Conservation (phyloP, 2,329 filamentous ascomycete species). For the Dactylellina leptospora region DNA sequence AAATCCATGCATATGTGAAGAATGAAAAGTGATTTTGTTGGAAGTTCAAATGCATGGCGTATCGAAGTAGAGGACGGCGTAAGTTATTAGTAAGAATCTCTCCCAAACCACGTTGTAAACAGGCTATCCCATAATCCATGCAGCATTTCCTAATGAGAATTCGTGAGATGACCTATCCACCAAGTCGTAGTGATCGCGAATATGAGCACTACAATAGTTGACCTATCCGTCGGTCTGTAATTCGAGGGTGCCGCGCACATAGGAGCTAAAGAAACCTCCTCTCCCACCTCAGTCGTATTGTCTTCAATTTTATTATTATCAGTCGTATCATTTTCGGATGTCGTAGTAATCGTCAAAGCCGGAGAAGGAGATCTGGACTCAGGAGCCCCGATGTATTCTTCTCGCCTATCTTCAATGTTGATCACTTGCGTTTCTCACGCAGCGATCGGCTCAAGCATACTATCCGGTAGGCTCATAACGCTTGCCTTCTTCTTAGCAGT, state of each 20-base stretch:
- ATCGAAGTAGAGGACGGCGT: neutral
- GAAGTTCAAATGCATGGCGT: neutral
- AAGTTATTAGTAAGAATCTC: neutral
- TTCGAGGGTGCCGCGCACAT: conserved; percentile 20
- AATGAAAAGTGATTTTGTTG: conserved; percentile 35
- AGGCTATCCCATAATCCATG: conserved; percentile 50
- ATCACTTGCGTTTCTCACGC: conserved; percentile 45
- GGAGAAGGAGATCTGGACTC: conserved; percentile 19
- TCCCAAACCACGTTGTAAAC: conserved; percentile 48
- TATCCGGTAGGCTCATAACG: conserved; percentile 50
- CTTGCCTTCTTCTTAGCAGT: conserved; percentile 47
- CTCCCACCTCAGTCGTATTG: conserved; percentile 14
- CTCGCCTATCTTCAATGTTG: conserved; percentile 13
- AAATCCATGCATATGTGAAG: too few species aligned
- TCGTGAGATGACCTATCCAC: conserved; percentile 31
- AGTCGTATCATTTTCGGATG: conserved; percentile 13
- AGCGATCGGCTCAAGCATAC: conserved; percentile 44
- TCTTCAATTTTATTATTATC: conserved; percentile 23
- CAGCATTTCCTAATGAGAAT: conserved; percentile 27
- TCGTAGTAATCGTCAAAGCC: conserved; percentile 42
- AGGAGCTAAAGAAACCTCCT: conserved; percentile 3
- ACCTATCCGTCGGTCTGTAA: conserved; percentile 23
- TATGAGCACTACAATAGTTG: conserved; percentile 24
- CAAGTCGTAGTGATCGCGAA: conserved; percentile 18
- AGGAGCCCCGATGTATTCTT: neutral